Evolutionary conservation across 2,329 filamentous ascomycete genomes (phyloP).

Genomic region (Daldinia eschscholtzii): DNA sequence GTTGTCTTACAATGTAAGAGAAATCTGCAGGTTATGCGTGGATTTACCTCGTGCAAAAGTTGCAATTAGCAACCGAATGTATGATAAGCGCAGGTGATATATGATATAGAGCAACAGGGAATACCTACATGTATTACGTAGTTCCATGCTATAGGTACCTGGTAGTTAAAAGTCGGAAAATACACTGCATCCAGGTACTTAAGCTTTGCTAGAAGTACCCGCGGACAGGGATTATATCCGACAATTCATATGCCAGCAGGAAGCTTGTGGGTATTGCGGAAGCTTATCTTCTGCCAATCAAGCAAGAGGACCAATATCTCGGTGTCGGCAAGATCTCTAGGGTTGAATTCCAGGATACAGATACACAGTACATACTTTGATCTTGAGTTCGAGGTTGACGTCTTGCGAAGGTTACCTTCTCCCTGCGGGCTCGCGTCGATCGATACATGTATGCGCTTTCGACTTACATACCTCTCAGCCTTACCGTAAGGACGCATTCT

Average conservation of each 20-base stretch:
- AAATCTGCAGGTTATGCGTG: not conserved
- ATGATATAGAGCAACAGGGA: not conserved
- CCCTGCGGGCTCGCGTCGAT: not conserved
- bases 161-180: too few relatives aligned
- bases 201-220: not conserved
- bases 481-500: constrained; percentile 4
- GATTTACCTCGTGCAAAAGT: not conserved
- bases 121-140: not conserved
- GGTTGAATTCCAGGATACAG: too few relatives aligned
- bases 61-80: not conserved
- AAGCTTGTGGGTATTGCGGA: not conserved
- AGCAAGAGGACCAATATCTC: not conserved
- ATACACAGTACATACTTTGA: not conserved
- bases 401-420: not conserved
- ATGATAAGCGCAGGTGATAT: not conserved
- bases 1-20: not conserved
- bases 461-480: constrained; percentile 6
- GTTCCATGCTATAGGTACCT: not conserved
- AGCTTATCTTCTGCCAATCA: constrained; percentile 40
- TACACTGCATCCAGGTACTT: too few relatives aligned
- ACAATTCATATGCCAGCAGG: not conserved
- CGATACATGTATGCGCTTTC: not conserved
- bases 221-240: not conserved
- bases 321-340: not conserved
- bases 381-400: not conserved